phyloP scores from a whole-genome alignment of 192 early-diverging fungal species.

The Mortierella claussenii region DNA sequence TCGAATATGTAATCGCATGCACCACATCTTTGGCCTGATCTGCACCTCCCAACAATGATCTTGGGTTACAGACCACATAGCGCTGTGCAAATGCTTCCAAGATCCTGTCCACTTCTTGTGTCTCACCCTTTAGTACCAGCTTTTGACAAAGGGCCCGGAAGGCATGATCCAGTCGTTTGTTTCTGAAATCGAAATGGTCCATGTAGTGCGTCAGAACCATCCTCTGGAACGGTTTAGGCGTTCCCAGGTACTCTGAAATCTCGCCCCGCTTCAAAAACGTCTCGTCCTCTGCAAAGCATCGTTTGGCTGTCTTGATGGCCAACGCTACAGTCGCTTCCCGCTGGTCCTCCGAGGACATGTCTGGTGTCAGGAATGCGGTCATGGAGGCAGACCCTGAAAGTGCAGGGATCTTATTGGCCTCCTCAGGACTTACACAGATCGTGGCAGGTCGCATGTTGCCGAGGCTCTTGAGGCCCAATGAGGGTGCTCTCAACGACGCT shows the following conservation, averaged over 20 bases:
- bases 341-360: conserved; percentile 10
- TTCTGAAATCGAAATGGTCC: conserved; percentile 79
- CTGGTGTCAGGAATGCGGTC: conserved; percentile 3
- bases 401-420: conserved; percentile 8
- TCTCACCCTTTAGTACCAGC: conserved; percentile 88
- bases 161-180: conserved; percentile 77
- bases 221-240: conserved; percentile 64
- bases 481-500: conserved; percentile 1
- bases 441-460: conserved; percentile 4
- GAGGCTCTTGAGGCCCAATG: no score
- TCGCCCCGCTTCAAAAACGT: conserved; percentile 53
- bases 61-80: conserved; percentile 86
- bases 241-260: conserved; percentile 64
- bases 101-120: conserved; percentile 93
- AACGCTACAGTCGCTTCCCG: neutral
- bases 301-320: conserved; percentile 17
- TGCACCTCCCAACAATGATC: conserved; percentile 57
- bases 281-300: conserved; percentile 58
- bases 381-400: neutral
- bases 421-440: conserved; percentile 19
- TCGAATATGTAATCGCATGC: conserved; percentile 86
- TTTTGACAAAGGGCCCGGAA: conserved; percentile 83
- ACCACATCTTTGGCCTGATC: conserved; percentile 75
- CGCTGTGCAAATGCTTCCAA: conserved; percentile 84
- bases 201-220: conserved; percentile 76